Percentiles rank a stretch among this genome's conserved stretches.
Evolutionary conservation across 768 basidiomycete genomes (phyloP).

Genomic region (Hypholoma fasciculare): DNA sequence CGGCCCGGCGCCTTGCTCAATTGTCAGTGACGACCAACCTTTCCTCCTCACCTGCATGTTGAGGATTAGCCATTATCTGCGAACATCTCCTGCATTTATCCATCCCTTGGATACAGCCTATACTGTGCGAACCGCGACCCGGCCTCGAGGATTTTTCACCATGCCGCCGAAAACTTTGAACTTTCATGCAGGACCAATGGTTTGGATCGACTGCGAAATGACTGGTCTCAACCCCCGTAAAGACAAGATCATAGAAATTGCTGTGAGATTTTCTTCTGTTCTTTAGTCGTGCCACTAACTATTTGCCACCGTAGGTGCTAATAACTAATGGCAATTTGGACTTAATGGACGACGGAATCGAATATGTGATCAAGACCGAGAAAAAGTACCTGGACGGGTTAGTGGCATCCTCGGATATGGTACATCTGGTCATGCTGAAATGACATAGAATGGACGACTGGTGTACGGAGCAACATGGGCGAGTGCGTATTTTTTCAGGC

Average conservation of each 20-base stretch:
- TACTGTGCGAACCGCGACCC: neutral
- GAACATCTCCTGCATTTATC: neutral
- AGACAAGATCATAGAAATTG: conserved; percentile 81
- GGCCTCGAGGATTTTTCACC: neutral
- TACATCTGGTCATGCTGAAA: neutral
- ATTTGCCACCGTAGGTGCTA: conserved; percentile 52
- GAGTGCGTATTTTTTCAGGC: conserved; percentile 39
- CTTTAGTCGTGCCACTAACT: neutral
- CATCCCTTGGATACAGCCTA: neutral
- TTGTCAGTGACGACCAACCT: neutral
- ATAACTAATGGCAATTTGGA: conserved; percentile 87
- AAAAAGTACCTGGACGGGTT: conserved; percentile 71
- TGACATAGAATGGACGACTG: conserved; percentile 77
- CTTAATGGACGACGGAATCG: conserved; percentile 76
- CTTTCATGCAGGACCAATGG: conserved; percentile 63
- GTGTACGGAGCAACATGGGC: conserved; percentile 82
- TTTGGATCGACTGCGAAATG: conserved; percentile 91
- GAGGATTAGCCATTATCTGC: neutral
- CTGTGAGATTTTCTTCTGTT: conserved; percentile 38
- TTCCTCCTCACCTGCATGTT: neutral
- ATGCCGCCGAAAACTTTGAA: conserved; percentile 19
- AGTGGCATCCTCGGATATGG: conserved; percentile 17
- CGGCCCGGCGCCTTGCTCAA: neutral
- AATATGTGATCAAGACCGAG: conserved; percentile 73
- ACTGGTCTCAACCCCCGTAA: conserved; percentile 69